Percentiles rank a stretch among this genome's conserved stretches.
These are phyloP conservation scores for Aspergillus sp. DNA, from an alignment of 2,329 filamentous ascomycete species.

Conservation along the genomic window DNA sequence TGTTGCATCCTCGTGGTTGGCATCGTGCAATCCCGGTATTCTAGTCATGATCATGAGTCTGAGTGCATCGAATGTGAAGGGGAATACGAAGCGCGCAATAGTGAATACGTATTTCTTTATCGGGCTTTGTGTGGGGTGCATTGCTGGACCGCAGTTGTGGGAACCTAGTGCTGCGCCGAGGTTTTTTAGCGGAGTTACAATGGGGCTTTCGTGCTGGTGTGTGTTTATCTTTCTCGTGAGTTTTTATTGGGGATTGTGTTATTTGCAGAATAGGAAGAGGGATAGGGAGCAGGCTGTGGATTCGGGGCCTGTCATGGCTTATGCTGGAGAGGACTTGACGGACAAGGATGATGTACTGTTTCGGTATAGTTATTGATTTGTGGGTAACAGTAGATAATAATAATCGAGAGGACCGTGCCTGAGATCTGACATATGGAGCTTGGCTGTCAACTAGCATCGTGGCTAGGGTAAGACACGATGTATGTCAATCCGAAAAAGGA, in stretches of 20 bases:
- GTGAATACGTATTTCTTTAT: constrained; percentile 46
- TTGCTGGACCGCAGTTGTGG: constrained; percentile 44
- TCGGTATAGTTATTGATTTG: not conserved
- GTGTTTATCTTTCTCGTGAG: not conserved
- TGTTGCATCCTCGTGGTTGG: constrained; percentile 42
- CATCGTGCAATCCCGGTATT: constrained; percentile 38
- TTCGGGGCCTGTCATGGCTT: not conserved
- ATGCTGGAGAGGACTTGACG: not conserved
- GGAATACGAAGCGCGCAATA: constrained; percentile 45
- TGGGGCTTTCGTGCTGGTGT: not conserved
- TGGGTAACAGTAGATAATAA: too few relatives aligned
- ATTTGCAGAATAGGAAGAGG: not conserved
- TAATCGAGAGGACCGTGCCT: too few relatives aligned
- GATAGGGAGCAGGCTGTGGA: not conserved
- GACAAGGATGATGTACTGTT: not conserved
- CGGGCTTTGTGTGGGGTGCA: constrained; percentile 42
- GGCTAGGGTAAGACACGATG: too few relatives aligned
- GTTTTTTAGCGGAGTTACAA: constrained; percentile 40
- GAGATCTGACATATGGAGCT: too few relatives aligned
- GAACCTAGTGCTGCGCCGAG: constrained; percentile 30
- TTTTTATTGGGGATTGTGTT: not conserved
- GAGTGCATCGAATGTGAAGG: constrained; percentile 43
- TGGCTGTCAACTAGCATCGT: too few relatives aligned
- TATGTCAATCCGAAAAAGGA: too few relatives aligned
- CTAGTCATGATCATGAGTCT: constrained; percentile 40